Evolutionary conservation across 768 basidiomycete species (phyloP), one percentile per base, ranked within the genome.

Genomic region (Leccinum fibrillosum): DNA sequence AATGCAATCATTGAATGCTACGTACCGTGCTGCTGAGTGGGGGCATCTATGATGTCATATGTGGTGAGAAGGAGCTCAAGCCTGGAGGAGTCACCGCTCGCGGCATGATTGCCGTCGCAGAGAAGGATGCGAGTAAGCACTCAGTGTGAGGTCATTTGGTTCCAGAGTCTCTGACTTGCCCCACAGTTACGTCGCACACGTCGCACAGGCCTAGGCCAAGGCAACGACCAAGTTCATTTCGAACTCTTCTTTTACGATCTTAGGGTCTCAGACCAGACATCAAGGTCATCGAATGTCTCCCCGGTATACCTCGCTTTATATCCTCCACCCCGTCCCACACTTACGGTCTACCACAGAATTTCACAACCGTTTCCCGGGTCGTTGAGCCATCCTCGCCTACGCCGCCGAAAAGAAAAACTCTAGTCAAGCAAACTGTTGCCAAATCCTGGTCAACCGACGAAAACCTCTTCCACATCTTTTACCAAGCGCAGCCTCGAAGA

Each of bases 371-470:
- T 98, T 99, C 78, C 85, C 96, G 49, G 97, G 96, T 26, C 91
- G 97, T 61, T 88, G 92, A 67, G 94, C 93, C 19, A 87, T 99
- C 56, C 89, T 99, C 59, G 82, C 84, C 30, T 98, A 88, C 66
- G 97, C 97, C 32, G 86, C 86, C 9, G 78, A 91, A 70, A 92
- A 92, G 72, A 75, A 84, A 53, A 96, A 98, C 63, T 94, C 94
- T 56, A 11, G 95, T 99, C 59, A 82, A 86, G 62, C 97, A 99
- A 77, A 99, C 97, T 47, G 83, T 90, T 10, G 84, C 95, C 55
- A 98, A 98, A 78, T 95, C 97, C 39, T 99, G 97, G 97, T 98
- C 96, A 4, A 99, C 97, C 7, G 96, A 99, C 73, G 97, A 98
- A 78, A 99, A 98, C 78, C 82, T 99, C 50, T 98, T 96, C 88